Evolutionary conservation across 225 moss, liverwort and hornwort species (phyloP), one percentile per base, ranked within the genome.

Genomic region (Ulota crispa): DNA sequence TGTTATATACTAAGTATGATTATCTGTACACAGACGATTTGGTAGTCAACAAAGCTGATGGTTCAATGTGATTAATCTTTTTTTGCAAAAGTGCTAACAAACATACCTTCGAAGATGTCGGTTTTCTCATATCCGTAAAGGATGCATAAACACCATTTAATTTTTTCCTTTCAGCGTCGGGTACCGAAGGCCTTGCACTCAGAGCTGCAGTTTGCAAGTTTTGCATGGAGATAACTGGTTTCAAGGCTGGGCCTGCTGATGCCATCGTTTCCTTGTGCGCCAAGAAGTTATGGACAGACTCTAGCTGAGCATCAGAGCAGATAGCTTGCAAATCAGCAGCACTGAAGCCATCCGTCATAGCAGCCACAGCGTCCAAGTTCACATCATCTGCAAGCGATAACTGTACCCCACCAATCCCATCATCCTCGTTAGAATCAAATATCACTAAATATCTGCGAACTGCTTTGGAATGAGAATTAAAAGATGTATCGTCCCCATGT

Each of bases 271-370:
- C 83, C 63, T 73, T 85, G 57, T 78, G 75, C 67, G 92, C 89
- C 73, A 99, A 76, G 83, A 93, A 96, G 72, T 81, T 80, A 63
- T 99, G 99, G 55, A 99, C 92, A 45, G 96, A 94, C 53, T 96
- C 96, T 56, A 99, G 84, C 78, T 99, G 99, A 24, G 99, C 96
- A 85, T 99, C 99, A 54, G 99, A 96, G 75, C 96, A 94, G 50
- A 99, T 87, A 67, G 95, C 99, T 93, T 94, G 99, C 89, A 99
- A 86, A 89, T 99, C 99, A 71, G 96, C 99, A 87, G 93, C 92
- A 85, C 99, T 99, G 43, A 96, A 99, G 50, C 94, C 96, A 55
- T 93, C 94, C 28, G 99, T 96, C 77, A 93, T 71, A 30, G 91
- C 85, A 69, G 96, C 99, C 82, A 99, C 86, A 56, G 70, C 28